These are phyloP conservation scores for Blastocystis sp. DNA, from an alignment of 352 stramenopile species.

Conservation along the genomic window DNA sequence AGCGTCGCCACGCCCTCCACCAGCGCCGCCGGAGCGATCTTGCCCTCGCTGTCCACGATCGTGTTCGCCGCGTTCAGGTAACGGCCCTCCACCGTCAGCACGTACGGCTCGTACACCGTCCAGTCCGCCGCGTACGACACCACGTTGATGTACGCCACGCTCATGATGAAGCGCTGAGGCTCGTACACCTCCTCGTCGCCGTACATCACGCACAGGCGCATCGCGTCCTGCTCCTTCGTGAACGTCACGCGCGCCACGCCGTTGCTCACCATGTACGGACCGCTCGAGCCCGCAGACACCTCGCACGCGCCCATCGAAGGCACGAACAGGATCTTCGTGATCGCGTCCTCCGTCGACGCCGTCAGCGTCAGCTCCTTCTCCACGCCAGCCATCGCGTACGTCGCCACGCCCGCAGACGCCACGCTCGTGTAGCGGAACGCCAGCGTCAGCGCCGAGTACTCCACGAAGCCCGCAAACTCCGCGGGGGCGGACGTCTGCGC, in stretches of 20 bases:
- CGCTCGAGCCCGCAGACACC: background rate
- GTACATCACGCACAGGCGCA: constrained; percentile 69
- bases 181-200: constrained; percentile 34
- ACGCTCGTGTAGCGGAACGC: constrained; percentile 17
- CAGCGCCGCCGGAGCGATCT: background rate
- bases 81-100: background rate
- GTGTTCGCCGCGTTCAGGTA: constrained; percentile 18
- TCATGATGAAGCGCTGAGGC: constrained; percentile 50
- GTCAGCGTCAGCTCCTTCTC: background rate
- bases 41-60: background rate
- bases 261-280: constrained; percentile 32
- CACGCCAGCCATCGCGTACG: constrained; percentile 12
- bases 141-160: background rate
- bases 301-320: constrained; percentile 5
- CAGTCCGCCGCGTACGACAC: background rate
- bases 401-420: background rate
- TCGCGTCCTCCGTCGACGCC: background rate
- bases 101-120: constrained; percentile 59
- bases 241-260: constrained; percentile 10
- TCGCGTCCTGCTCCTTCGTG: constrained; percentile 16
- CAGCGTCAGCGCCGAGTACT: constrained; percentile 3
- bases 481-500: constrained; percentile 12
- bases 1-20: constrained; percentile 8
- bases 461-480: constrained; percentile 4
- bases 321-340: constrained; percentile 19